Evolutionary conservation across 2,329 filamentous ascomycete genomes (phyloP).

Genomic region (Sporothrix luriei): DNA sequence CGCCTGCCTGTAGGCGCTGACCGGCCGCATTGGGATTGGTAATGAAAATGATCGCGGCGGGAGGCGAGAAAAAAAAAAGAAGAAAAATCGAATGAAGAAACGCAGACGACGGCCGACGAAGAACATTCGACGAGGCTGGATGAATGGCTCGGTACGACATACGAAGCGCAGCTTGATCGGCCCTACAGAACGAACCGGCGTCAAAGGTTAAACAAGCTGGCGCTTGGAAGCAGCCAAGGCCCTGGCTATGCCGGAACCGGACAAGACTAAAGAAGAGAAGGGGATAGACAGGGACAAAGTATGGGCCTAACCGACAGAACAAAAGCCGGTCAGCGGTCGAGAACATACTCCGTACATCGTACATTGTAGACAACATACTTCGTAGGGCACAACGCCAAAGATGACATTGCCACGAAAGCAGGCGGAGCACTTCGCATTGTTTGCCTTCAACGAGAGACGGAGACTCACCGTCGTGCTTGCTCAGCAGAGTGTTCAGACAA

Average conservation of each 20-base stretch:
- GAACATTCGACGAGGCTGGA: neutral
- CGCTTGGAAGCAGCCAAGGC: neutral
- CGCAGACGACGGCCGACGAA: too few species aligned
- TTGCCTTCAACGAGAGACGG: slow-evolving; percentile 1
- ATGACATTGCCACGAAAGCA: neutral
- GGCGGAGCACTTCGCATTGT: too few species aligned
- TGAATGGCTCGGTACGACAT: neutral
- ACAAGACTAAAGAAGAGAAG: slow-evolving; percentile 8
- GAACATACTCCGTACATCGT: too few species aligned
- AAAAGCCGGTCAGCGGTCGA: neutral
- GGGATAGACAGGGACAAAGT: too few species aligned
- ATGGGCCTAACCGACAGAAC: neutral
- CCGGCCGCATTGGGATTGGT: neutral
- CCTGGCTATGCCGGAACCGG: slow-evolving; percentile 13
- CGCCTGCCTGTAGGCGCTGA: neutral
- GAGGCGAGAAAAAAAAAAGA: neutral
- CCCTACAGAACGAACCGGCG: neutral
- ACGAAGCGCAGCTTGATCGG: neutral
- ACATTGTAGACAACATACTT: too few species aligned
- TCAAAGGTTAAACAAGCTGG: neutral
- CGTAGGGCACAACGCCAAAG: too few species aligned
- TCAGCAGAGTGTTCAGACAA: neutral
- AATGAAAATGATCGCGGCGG: neutral
- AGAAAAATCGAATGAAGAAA: too few species aligned
- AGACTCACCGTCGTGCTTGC: neutral